phyloP scores from a whole-genome alignment of 495 filamentous ascomycete species.

The Aspergillus campestris region DNA sequence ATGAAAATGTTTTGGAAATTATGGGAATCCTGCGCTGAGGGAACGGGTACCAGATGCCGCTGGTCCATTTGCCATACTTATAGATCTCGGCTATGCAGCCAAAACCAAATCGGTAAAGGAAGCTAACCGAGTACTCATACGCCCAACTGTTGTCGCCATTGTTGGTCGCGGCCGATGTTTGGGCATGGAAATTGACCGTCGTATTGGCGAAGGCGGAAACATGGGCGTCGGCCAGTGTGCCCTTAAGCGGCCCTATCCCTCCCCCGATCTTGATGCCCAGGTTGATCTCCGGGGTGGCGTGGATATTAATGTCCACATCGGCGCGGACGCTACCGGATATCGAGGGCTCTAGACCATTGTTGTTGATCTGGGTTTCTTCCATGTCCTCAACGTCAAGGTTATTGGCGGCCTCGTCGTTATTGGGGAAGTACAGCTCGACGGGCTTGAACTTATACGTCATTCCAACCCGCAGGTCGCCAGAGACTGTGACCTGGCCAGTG shows the following conservation, averaged over 20 bases:
- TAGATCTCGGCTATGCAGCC: too few relatives aligned
- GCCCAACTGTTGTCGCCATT: too few relatives aligned
- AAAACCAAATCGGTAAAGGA: too few relatives aligned
- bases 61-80: too few relatives aligned
- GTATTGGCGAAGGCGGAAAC: conserved; percentile 1
- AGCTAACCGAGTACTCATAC: too few relatives aligned
- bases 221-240: background rate
- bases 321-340: conserved; percentile 2
- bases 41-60: too few relatives aligned
- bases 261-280: conserved; percentile 1
- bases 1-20: too few relatives aligned
- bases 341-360: background rate
- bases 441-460: conserved; percentile 9
- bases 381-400: background rate
- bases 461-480: conserved; percentile 3
- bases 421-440: conserved; percentile 16
- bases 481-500: too few relatives aligned
- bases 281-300: conserved; percentile 2
- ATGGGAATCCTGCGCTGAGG: too few relatives aligned
- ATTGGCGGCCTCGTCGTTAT: conserved; percentile 7
- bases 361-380: background rate
- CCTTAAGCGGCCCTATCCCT: background rate
- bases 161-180: too few relatives aligned
- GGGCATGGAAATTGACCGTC: conserved; percentile 2
- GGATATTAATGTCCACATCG: background rate